A percentile compares a stretch with the other conserved stretches of the same genome.
Conservation (phyloP, 441 rosid species). For the Theobroma grandiflorum region DNA sequence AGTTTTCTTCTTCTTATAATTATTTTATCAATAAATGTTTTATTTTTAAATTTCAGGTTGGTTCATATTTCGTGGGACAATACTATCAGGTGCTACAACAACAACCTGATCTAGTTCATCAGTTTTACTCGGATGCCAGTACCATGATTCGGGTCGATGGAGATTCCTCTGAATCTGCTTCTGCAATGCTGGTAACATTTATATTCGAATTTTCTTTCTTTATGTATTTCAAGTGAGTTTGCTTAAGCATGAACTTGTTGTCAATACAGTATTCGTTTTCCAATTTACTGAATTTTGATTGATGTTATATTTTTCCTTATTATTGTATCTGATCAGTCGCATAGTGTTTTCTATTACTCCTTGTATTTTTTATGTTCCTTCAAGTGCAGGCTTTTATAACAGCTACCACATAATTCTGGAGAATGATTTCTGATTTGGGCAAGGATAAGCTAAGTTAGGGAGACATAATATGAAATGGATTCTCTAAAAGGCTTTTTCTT, state of each 20-base stretch:
- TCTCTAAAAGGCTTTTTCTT: not conserved
- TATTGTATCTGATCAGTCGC: not conserved
- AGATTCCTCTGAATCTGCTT: conserved; percentile 58
- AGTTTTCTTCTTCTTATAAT: not conserved
- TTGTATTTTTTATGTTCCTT: not conserved
- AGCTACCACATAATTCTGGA: not conserved
- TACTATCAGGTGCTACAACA: conserved; percentile 74
- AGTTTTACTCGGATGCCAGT: conserved; percentile 73
- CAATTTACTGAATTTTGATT: not conserved
- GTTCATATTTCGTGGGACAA: conserved; percentile 80
- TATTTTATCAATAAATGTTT: conserved; percentile 9
- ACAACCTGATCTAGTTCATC: conserved; percentile 70
- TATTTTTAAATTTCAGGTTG: conserved; percentile 50
- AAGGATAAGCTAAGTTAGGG: not conserved
- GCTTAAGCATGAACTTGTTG: not conserved
- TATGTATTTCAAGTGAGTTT: not conserved
- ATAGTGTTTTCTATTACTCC: not conserved
- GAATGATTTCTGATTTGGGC: not conserved
- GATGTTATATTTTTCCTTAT: not conserved
- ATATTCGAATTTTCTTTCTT: not conserved
- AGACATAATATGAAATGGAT: not conserved
- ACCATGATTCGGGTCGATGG: conserved; percentile 69
- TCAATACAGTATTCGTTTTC: not conserved
- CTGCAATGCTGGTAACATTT: conserved; percentile 56
- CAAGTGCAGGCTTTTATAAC: not conserved